Evolutionary conservation across 352 stramenopile species (phyloP).

Genomic region (Pythium angustatum): DNA sequence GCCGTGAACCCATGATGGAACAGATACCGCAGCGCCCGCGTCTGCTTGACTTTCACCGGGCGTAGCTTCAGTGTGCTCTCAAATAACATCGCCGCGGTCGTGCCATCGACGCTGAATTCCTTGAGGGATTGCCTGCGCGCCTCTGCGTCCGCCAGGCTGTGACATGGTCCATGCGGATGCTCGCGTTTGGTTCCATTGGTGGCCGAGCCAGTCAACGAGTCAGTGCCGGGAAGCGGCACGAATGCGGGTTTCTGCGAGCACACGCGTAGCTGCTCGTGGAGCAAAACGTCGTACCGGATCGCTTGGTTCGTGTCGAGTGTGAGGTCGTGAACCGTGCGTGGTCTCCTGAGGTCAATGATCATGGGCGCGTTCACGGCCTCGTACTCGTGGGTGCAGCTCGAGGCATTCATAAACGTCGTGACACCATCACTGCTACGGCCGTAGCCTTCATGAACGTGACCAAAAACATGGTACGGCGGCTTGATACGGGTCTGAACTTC

Average conservation of each 20-base stretch:
- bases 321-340: conserved; percentile 19
- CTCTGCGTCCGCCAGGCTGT: not conserved
- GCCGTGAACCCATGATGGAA: conserved; percentile 59
- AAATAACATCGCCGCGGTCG: conserved; percentile 58
- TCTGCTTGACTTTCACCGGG: conserved; percentile 55
- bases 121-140: conserved; percentile 30
- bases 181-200: not conserved
- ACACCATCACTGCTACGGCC: conserved; percentile 62
- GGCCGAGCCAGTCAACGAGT: not conserved
- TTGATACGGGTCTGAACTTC: conserved; percentile 69
- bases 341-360: conserved; percentile 48
- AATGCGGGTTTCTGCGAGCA: conserved; percentile 67
- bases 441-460: conserved; percentile 90
- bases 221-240: conserved; percentile 30
- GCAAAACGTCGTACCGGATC: conserved; percentile 48
- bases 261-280: conserved; percentile 63
- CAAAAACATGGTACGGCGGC: conserved; percentile 86
- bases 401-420: conserved; percentile 89
- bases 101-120: conserved; percentile 71
- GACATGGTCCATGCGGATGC: not conserved
- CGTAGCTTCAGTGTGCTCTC: conserved; percentile 74
- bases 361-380: conserved; percentile 66
- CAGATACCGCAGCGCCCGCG: conserved; percentile 61
- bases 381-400: conserved; percentile 76
- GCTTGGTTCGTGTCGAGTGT: conserved; percentile 36